Conservation (phyloP, 768 basidiomycete species). For the Pulveroboletus sp. region DNA sequence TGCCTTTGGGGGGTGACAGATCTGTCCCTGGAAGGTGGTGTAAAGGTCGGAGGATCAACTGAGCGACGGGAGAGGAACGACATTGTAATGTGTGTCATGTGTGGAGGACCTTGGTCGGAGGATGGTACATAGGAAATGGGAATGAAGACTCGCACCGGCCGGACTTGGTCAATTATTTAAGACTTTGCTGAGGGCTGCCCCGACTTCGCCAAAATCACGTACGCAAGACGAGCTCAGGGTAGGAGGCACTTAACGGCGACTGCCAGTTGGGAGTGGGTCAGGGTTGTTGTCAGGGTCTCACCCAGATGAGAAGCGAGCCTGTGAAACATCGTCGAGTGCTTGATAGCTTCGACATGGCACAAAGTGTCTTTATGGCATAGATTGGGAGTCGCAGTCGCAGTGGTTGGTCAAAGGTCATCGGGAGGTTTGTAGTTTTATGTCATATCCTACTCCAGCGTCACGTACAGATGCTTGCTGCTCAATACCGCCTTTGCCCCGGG, state of each 20-base stretch:
- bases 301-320: not conserved
- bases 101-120: not conserved
- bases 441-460: conserved; percentile 36
- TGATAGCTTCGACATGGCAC: not conserved
- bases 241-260: not conserved
- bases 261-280: conserved; percentile 1
- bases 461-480: conserved; percentile 63
- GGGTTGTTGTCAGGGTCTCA: conserved; percentile 18
- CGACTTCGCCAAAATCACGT: conserved; percentile 19
- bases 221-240: conserved; percentile 8
- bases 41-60: conserved; percentile 17
- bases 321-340: not conserved
- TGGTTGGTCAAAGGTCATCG: not conserved
- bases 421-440: not conserved
- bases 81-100: conserved; percentile 12
- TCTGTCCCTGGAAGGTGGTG: conserved; percentile 1
- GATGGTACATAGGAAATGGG: conserved; percentile 16
- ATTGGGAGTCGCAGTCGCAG: not conserved
- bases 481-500: conserved; percentile 65
- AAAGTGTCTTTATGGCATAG: too few relatives aligned
- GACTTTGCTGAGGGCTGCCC: conserved; percentile 2
- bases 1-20: not conserved
- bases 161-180: conserved; percentile 21
- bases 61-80: conserved; percentile 28
- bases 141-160: not conserved